phyloP scores from a whole-genome alignment of 2,329 filamentous ascomycete species.

The Pleoardoris graminearum region DNA sequence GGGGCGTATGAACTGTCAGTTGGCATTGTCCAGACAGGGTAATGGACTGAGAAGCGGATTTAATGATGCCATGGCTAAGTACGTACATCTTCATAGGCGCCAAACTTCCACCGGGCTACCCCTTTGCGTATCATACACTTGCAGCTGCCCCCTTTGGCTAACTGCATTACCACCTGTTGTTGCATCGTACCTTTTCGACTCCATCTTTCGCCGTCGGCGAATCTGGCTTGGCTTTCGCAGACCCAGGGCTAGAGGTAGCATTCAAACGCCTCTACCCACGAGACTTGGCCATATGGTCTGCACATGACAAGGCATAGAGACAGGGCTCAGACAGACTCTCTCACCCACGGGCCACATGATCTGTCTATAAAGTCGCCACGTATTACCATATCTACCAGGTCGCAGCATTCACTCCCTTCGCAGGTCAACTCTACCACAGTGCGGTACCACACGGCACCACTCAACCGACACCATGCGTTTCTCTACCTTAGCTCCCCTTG shows the following conservation, averaged over 20 bases:
- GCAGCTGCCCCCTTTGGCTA: constrained; percentile 16
- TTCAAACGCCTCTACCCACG: constrained; percentile 5
- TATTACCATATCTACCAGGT: constrained; percentile 16
- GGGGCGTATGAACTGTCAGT: constrained; percentile 20
- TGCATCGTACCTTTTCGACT: constrained; percentile 25
- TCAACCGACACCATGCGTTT: constrained; percentile 26
- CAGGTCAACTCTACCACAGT: background rate
- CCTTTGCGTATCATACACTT: constrained; percentile 2
- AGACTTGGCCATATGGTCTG: background rate
- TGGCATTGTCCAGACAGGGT: constrained; percentile 13
- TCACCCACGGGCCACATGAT: background rate
- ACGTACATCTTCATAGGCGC: constrained; percentile 16
- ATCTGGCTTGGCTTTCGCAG: no score
- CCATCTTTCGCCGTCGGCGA: constrained; percentile 9
- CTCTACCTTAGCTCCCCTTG: constrained; percentile 23
- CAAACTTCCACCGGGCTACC: constrained; percentile 12
- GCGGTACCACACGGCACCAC: no score
- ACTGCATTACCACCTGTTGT: constrained; percentile 27
- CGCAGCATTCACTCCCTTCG: background rate
- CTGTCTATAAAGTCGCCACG: constrained; percentile 22
- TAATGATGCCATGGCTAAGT: constrained; percentile 8
- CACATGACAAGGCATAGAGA: no score
- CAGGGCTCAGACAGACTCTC: no score
- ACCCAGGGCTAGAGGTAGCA: constrained; percentile 7
- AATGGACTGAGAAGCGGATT: constrained; percentile 11